Evolutionary conservation across 768 basidiomycete species (phyloP), one percentile per base, ranked within the genome.

Genomic region (Favolaschia claudopus): DNA sequence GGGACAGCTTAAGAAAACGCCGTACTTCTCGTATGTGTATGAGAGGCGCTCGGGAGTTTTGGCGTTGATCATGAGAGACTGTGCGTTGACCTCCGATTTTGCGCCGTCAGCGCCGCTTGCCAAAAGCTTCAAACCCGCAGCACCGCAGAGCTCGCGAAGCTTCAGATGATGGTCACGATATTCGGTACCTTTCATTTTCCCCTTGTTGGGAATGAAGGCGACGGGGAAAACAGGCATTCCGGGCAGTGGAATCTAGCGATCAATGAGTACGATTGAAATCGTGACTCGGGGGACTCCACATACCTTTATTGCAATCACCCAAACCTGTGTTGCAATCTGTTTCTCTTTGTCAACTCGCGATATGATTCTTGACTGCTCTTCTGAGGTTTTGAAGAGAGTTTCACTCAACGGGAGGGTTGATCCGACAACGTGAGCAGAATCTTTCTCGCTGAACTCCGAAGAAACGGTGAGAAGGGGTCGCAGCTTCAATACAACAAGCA

Each of bases 221-320:
- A 53, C 52, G 5, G 52, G 40, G 42, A 53, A 53, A 4, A 53
- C 40, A 6, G 32, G 52, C 52, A 53, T 53, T 12, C 24, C 24
- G 4, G 52, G 52, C 5, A 53, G 25, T 3, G 52, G 52, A 28
- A 53, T 53, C 52, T 53, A 20, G 19, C 8, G 10, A 31, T 29
- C 10, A 29, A n/a, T 14, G n/a, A n/a, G n/a, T n/a, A n/a, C n/a
- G n/a, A n/a, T n/a, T n/a, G n/a, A n/a, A n/a, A n/a, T n/a, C n/a
- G n/a, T n/a, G n/a, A n/a, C n/a, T n/a, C n/a, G n/a, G n/a, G n/a
- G n/a, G n/a, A n/a, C n/a, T n/a, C n/a, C 39, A 19, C 39, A 40
- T 19, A 31, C 25, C 29, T 46, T 9, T 29, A 46, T 29, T 9
- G 44, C 44, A 15, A 46, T 27, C 10, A 46, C 44, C 44, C 44